Evolutionary conservation across 495 filamentous ascomycete genomes (phyloP), one percentile per base, ranked within the genome.

Genomic region (Annulohypoxylon maeteangense): DNA sequence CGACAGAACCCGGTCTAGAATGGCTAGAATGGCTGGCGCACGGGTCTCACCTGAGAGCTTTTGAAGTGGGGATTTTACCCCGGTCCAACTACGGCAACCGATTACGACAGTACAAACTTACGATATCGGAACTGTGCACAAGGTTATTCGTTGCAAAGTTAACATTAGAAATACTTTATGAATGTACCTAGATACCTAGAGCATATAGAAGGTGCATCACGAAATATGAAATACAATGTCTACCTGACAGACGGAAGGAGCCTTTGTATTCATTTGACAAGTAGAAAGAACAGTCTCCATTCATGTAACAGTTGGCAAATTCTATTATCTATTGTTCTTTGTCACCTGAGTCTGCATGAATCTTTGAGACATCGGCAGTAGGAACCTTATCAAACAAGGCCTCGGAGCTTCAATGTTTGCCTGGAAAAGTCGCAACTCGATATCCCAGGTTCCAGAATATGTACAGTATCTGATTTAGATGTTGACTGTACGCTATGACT

Each of bases 61-160:
- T 58, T 38, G 7, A 60, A 58, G 59, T 70, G 58, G 54, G 31
- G 48, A 11, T 12, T 31, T 11, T 27, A 60, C 38, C 36, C 36
- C 65, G 70, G 73, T 45, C 50, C 50, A 75, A 75, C 53, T 65
- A 59, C 71, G 73, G 70, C 51, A 48, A 34, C 56, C 36, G 56
- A 61, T 61, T 60, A 53, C 18, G 10, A 40, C 53, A 23, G 53
- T 56, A 36, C 31, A n/a, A 20, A 56, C 7, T 12, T 58, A 42
- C 32, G 31, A 22, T 67, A 48, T 50, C 23, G 31, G n/a, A 54
- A 44, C 47, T 7, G 27, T 50, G 29, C 50, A 40, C 11, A 40
- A 40, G 36, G 36, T 40, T 14, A 4, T 4, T 14, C 36, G 11
- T 40, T 53, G 50, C n/a, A 6, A n/a, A n/a, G n/a, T n/a, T n/a